These are phyloP conservation scores for Graphium sp. DNA, from an alignment of 2,329 filamentous ascomycete species.

Conservation along the genomic window DNA sequence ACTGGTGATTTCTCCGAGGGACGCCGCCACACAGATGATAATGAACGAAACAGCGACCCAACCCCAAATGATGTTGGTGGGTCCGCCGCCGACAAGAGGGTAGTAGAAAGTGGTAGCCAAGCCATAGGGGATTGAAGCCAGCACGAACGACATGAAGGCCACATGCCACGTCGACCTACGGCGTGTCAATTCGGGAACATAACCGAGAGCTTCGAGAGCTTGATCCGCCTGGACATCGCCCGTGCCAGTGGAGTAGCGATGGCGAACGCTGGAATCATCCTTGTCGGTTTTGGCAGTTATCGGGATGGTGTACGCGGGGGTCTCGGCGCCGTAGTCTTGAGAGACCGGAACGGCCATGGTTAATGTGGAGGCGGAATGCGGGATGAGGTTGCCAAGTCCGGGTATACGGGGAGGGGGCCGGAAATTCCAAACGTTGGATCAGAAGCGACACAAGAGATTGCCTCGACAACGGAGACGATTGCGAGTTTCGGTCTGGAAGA, in stretches of 20 bases:
- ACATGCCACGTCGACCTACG: constrained; percentile 53
- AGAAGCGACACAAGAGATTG: no score
- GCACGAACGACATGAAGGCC: constrained; percentile 61
- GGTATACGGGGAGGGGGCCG: no score
- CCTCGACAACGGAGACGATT: no score
- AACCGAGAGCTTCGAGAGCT: constrained; percentile 45
- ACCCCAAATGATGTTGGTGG: constrained; percentile 56
- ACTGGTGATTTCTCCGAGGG: constrained; percentile 58
- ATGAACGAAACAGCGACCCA: constrained; percentile 54
- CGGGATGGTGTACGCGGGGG: no score
- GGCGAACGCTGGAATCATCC: constrained; percentile 9
- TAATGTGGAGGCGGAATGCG: no score
- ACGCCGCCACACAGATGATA: constrained; percentile 53
- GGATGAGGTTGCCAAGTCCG: no score
- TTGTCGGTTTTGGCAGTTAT: no score
- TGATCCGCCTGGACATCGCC: constrained; percentile 36
- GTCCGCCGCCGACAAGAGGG: constrained; percentile 48
- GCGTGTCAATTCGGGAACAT: constrained; percentile 46
- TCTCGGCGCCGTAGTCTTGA: no score
- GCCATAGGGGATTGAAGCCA: constrained; percentile 60
- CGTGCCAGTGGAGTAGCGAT: constrained; percentile 8
- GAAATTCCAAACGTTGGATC: no score
- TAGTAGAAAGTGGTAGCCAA: constrained; percentile 54
- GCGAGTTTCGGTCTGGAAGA: no score
- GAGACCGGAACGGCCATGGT: no score